A percentile compares a stretch with the other conserved stretches of the same genome.
These are phyloP conservation scores for Septoria petroselini DNA, from an alignment of 2,329 filamentous ascomycete genomes.

Conservation along the genomic window DNA sequence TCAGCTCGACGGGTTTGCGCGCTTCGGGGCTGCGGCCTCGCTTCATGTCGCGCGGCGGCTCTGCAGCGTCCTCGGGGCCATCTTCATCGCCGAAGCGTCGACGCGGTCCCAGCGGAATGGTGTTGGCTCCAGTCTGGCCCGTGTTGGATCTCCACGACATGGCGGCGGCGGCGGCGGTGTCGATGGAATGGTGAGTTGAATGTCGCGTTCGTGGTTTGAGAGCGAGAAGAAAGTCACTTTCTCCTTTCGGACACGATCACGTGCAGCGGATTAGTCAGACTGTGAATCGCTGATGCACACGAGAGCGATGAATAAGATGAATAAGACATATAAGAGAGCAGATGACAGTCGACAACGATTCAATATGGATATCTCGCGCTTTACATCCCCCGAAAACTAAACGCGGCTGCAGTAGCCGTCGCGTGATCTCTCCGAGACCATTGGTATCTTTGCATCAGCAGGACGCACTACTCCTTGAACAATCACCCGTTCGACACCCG, in stretches of 20 bases:
- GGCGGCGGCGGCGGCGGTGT: constrained; percentile 21
- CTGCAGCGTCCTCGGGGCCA: constrained; percentile 38
- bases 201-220: neutral
- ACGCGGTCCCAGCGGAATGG: constrained; percentile 85
- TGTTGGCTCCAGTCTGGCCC: constrained; percentile 96
- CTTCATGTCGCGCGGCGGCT: constrained; percentile 55
- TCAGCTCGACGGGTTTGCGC: constrained; percentile 36
- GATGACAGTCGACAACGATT: no score
- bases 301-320: no score
- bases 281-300: no score
- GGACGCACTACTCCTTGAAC: constrained; percentile 1
- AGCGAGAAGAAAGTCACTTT: neutral
- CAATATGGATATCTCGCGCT: constrained; percentile 6
- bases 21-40: constrained; percentile 81
- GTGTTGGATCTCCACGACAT: constrained; percentile 65
- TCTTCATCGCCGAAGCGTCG: constrained; percentile 70
- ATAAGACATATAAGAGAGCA: no score
- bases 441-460: constrained; percentile 4
- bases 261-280: no score
- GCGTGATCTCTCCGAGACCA: neutral
- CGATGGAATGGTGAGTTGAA: constrained; percentile 3
- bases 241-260: no score
- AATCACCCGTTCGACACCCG: neutral
- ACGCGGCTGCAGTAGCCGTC: neutral
- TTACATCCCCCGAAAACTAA: neutral